A percentile compares a stretch with the other conserved stretches of the same genome.
Evolutionary conservation across 148 eudicot genomes (phyloP).

Genomic region (Persicaria tinctoria): DNA sequence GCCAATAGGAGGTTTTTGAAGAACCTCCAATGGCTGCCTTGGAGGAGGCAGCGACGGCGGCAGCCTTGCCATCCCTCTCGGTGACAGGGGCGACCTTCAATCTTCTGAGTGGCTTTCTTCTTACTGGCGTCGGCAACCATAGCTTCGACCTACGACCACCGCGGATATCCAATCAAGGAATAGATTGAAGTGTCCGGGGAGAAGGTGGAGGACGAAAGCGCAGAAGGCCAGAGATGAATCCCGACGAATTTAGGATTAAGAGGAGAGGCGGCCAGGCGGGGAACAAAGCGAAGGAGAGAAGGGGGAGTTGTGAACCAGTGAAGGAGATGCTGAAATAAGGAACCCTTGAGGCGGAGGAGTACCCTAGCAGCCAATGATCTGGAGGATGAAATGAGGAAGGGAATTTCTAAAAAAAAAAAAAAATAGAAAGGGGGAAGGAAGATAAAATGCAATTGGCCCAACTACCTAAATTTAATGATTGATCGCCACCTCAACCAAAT

Average conservation of each 20-base stretch:
- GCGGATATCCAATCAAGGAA: background rate
- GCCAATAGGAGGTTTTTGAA: too few species aligned
- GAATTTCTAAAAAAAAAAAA: too few species aligned
- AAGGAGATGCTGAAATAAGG: too few species aligned
- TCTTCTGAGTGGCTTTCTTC: constrained; percentile 98
- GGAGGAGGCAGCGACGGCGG: constrained; percentile 41
- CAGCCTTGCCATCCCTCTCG: constrained; percentile 75
- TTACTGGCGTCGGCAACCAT: constrained; percentile 99
- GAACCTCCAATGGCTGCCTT: constrained; percentile 14
- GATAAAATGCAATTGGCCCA: too few species aligned
- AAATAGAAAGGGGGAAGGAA: too few species aligned
- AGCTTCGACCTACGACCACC: constrained; percentile 15
- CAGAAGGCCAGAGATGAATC: background rate
- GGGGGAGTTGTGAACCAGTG: background rate
- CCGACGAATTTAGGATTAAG: background rate
- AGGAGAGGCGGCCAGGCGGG: background rate
- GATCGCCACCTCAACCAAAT: too few species aligned
- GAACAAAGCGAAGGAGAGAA: background rate
- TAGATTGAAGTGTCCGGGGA: background rate
- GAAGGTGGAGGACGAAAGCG: background rate
- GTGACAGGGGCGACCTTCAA: constrained; percentile 81
- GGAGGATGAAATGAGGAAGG: too few species aligned
- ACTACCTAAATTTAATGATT: too few species aligned
- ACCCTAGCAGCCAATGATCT: too few species aligned
- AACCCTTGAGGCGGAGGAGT: too few species aligned